Evolutionary conservation across 495 filamentous ascomycete species (phyloP).

Genomic region (Poronia punctata): DNA sequence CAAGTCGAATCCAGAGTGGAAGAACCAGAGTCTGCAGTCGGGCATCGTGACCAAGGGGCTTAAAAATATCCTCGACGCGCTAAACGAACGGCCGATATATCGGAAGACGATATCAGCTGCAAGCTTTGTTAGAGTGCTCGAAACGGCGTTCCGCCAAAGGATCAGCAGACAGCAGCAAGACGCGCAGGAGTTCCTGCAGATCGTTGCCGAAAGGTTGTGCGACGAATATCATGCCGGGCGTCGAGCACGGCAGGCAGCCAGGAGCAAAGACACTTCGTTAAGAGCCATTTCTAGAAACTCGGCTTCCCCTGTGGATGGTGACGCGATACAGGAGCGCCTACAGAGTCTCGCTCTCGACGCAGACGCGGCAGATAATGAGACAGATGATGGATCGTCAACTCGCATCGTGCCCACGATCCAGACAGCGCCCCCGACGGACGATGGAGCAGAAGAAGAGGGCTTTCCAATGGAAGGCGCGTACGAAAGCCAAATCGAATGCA

Average conservation of each 20-base stretch:
- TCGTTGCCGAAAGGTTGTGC: slow-evolving; percentile 82
- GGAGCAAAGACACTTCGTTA: slow-evolving; percentile 7
- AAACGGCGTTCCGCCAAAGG: slow-evolving; percentile 77
- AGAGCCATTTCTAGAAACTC: background rate
- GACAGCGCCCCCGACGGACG: slow-evolving; percentile 12
- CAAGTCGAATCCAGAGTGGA: slow-evolving; percentile 53
- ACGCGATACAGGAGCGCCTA: slow-evolving; percentile 16
- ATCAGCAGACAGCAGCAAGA: slow-evolving; percentile 95
- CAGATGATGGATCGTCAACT: slow-evolving; percentile 5
- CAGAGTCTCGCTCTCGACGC: slow-evolving; percentile 12
- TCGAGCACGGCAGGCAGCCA: slow-evolving; percentile 52
- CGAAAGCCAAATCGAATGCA: slow-evolving; percentile 89
- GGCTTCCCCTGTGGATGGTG: slow-evolving; percentile 15
- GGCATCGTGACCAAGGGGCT: slow-evolving; percentile 80
- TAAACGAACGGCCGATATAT: slow-evolving; percentile 91
- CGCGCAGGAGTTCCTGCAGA: slow-evolving; percentile 95
- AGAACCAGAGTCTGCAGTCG: slow-evolving; percentile 65
- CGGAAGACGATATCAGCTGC: slow-evolving; percentile 88
- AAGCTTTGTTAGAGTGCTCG: slow-evolving; percentile 70
- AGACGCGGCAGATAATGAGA: slow-evolving; percentile 1
- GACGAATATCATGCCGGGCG: slow-evolving; percentile 88
- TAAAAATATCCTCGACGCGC: slow-evolving; percentile 84
- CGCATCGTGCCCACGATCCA: slow-evolving; percentile 10
- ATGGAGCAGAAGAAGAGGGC: slow-evolving; percentile 48
- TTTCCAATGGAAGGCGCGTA: slow-evolving; percentile 83